phyloP scores from a whole-genome alignment of 2,329 filamentous ascomycete species.

The Penicillium sp. region DNA sequence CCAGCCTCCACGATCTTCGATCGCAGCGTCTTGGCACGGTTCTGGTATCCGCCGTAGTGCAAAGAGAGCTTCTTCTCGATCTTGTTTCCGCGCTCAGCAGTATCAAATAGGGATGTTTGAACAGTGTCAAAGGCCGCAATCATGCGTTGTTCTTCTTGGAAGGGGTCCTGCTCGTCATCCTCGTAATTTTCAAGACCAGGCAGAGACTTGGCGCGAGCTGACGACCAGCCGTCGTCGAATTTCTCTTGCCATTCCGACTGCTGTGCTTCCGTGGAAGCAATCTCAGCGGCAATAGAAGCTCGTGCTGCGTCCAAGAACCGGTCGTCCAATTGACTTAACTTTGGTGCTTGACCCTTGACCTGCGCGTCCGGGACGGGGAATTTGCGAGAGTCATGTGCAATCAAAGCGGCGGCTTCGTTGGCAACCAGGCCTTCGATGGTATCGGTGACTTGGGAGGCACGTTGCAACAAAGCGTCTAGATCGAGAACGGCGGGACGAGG shows the following conservation, averaged over 20 bases:
- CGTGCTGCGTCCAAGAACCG: conserved; percentile 70
- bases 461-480: conserved; percentile 63
- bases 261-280: conserved; percentile 51
- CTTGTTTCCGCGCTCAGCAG: conserved; percentile 78
- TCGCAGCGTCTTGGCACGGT: conserved; percentile 74
- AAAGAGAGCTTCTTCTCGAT: conserved; percentile 89
- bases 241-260: conserved; percentile 44
- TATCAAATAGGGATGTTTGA: conserved; percentile 68
- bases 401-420: conserved; percentile 71
- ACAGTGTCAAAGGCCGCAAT: conserved; percentile 70
- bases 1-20: conserved; percentile 76
- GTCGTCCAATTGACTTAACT: conserved; percentile 67
- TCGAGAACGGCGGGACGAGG: conserved; percentile 75
- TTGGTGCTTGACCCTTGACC: conserved; percentile 59
- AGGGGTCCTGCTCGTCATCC: conserved; percentile 67
- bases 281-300: conserved; percentile 70
- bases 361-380: conserved; percentile 69
- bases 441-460: conserved; percentile 60
- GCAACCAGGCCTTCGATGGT: conserved; percentile 68
- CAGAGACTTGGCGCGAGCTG: conserved; percentile 52
- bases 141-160: conserved; percentile 57
- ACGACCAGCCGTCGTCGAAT: conserved; percentile 53
- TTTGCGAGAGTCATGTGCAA: conserved; percentile 75
- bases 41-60: conserved; percentile 85
- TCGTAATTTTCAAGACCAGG: conserved; percentile 78